A percentile compares a stretch with the other conserved stretches of the same genome.
Conservation (phyloP, 108 stramenopile genomes). For the Phaeodactylum tricornutum region DNA sequence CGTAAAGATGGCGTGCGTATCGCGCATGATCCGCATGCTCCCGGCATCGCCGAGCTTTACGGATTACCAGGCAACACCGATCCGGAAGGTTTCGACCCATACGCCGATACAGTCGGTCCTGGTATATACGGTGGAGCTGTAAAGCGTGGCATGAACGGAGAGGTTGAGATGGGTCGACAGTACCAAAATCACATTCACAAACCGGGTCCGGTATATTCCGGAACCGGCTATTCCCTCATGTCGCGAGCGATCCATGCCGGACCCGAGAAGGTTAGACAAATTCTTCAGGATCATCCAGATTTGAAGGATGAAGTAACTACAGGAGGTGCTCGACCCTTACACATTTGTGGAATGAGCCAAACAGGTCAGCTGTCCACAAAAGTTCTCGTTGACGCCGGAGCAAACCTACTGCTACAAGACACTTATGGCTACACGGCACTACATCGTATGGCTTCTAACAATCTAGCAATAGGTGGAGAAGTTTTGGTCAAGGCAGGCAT, state of each 20-base stretch:
- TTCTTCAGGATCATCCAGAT: slow-evolving; percentile 50
- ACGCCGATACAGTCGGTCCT: slow-evolving; percentile 66
- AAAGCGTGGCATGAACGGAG: slow-evolving; percentile 31
- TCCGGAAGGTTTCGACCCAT: slow-evolving; percentile 72
- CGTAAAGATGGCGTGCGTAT: slow-evolving; percentile 59
- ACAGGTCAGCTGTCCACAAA: slow-evolving; percentile 38
- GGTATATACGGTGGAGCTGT: slow-evolving; percentile 81
- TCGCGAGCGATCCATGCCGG: slow-evolving; percentile 35
- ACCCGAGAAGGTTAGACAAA: slow-evolving; percentile 36
- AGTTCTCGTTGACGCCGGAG: slow-evolving; percentile 46
- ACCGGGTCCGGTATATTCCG: slow-evolving; percentile 75
- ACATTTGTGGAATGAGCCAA: slow-evolving; percentile 71
- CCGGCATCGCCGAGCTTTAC: slow-evolving; percentile 73
- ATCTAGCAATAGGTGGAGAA: slow-evolving; percentile 59
- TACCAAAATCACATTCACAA: slow-evolving; percentile 75
- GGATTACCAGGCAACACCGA: slow-evolving; percentile 59
- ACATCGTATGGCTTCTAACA: slow-evolving; percentile 83
- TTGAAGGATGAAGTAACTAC: slow-evolving; percentile 61
- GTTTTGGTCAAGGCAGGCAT: slow-evolving; percentile 47
- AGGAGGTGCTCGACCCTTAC: slow-evolving; percentile 74
- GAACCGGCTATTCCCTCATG: slow-evolving; percentile 58
- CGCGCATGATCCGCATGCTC: slow-evolving; percentile 58
- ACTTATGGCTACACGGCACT: slow-evolving; percentile 76
- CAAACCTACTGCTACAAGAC: slow-evolving; percentile 53
- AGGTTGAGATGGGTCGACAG: slow-evolving; percentile 54